phyloP scores from a whole-genome alignment of 75 land plant genomes.

The Gnetum montanum region DNA sequence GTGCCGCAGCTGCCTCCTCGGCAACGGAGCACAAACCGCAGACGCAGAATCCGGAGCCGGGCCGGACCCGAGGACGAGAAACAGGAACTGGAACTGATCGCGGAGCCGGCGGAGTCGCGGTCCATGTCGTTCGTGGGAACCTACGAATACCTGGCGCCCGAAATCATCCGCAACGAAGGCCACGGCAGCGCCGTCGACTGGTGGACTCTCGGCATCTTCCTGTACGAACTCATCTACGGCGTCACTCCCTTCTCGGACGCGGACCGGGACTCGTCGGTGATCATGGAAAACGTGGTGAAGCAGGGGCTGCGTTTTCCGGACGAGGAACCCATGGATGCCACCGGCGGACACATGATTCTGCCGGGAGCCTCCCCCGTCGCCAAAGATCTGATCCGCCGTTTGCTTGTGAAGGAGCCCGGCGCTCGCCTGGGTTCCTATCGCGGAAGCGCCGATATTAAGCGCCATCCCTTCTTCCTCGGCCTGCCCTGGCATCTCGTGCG shows the following conservation, averaged over 20 bases:
- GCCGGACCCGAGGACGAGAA: too few species aligned
- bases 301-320: slow-evolving; percentile 28
- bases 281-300: slow-evolving; percentile 20
- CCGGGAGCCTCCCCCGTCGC: slow-evolving; percentile 21
- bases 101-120: slow-evolving; percentile 33
- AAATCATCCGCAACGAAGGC: slow-evolving; percentile 29
- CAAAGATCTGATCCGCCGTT: slow-evolving; percentile 40
- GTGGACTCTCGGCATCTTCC: slow-evolving; percentile 41
- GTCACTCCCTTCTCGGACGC: slow-evolving; percentile 30
- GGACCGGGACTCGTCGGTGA: slow-evolving; percentile 23
- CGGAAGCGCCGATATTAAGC: slow-evolving; percentile 60
- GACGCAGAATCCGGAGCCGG: too few species aligned
- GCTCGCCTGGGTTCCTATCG: slow-evolving; percentile 52
- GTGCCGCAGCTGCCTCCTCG: too few species aligned
- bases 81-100: slow-evolving; percentile 34
- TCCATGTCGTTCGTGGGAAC: slow-evolving; percentile 45
- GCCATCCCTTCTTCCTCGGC: slow-evolving; percentile 59
- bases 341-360: too few species aligned
- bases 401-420: slow-evolving; percentile 51
- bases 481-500: slow-evolving; percentile 67
- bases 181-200: slow-evolving; percentile 41
- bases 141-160: slow-evolving; percentile 39
- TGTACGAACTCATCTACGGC: slow-evolving; percentile 31
- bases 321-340: background rate
- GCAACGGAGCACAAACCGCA: too few species aligned